Evolutionary conservation across 257 asterid species (phyloP).

Genomic region (Solanum pinnatisectum): DNA sequence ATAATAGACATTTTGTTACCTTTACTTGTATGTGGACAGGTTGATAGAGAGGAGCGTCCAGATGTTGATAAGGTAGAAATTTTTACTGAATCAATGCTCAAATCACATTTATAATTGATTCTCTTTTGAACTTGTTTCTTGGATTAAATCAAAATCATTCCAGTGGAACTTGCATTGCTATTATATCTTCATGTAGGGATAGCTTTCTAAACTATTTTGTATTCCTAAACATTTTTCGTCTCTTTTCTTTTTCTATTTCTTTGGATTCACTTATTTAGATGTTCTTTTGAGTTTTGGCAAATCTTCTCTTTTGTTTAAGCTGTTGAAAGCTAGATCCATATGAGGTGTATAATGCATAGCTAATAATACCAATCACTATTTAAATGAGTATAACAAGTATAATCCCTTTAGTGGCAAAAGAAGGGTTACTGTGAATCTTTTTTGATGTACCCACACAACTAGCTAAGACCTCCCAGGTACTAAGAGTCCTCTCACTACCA

Average conservation of each 20-base stretch:
- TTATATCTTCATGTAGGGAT: neutral
- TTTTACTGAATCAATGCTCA: neutral
- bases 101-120: neutral
- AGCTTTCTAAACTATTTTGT: neutral
- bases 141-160: neutral
- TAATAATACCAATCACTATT: neutral
- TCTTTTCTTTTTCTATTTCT: neutral
- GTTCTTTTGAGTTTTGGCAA: neutral
- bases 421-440: neutral
- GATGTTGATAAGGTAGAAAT: conserved; percentile 82
- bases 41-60: conserved; percentile 94
- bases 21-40: conserved; percentile 29
- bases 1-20: neutral
- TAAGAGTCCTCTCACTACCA: neutral
- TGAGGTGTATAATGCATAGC: neutral
- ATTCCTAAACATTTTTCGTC: neutral
- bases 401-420: neutral
- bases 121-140: neutral
- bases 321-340: neutral
- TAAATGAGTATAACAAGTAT: neutral
- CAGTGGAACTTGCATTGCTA: neutral
- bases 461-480: neutral
- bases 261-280: neutral
- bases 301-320: neutral
- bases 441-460: neutral